Conservation (phyloP, 2,329 filamentous ascomycete species). For the Plenodomus tracheiphilus region DNA sequence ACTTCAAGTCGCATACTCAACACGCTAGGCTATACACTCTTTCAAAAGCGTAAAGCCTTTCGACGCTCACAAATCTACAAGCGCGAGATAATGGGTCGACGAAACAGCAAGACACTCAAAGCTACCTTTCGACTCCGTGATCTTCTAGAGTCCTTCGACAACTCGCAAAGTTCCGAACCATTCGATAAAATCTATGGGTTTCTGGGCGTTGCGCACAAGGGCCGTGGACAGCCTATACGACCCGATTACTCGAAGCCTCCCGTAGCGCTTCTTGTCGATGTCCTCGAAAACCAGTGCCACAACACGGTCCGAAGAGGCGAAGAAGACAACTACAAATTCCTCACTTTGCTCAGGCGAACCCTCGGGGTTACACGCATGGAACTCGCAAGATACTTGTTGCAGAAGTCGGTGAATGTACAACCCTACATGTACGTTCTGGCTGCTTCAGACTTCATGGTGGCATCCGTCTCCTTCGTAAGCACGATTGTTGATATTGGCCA, state of each 20-base stretch:
- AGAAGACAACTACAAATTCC: conserved; percentile 11
- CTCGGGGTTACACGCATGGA: conserved; percentile 10
- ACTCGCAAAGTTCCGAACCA: conserved; percentile 11
- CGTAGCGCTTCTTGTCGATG: conserved; percentile 15
- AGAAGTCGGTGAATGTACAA: conserved; percentile 3
- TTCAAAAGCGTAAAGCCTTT: conserved; percentile 15
- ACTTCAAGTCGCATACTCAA: background rate
- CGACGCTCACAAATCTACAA: conserved; percentile 9
- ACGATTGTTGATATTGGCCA: conserved; percentile 9
- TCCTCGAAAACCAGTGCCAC: conserved; percentile 14
- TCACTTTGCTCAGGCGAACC: conserved; percentile 10
- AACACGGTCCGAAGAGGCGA: conserved; percentile 1
- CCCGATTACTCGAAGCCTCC: conserved; percentile 15
- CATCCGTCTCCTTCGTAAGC: conserved; percentile 10
- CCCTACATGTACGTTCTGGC: conserved; percentile 11
- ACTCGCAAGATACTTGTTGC: conserved; percentile 10
- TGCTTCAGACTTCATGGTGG: conserved; percentile 6
- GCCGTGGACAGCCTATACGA: conserved; percentile 7
- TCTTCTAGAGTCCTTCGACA: conserved; percentile 13
- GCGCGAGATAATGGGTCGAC: conserved; percentile 10
- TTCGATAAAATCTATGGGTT: conserved; percentile 19
- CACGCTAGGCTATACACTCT: conserved; percentile 12
- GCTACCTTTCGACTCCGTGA: conserved; percentile 16
- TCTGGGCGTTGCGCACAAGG: conserved; percentile 12
- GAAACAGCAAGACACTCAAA: conserved; percentile 7